A percentile compares a stretch with the other conserved stretches of the same genome.
Conservation (phyloP, 768 basidiomycete species). For the Pulveroboletus sp. region DNA sequence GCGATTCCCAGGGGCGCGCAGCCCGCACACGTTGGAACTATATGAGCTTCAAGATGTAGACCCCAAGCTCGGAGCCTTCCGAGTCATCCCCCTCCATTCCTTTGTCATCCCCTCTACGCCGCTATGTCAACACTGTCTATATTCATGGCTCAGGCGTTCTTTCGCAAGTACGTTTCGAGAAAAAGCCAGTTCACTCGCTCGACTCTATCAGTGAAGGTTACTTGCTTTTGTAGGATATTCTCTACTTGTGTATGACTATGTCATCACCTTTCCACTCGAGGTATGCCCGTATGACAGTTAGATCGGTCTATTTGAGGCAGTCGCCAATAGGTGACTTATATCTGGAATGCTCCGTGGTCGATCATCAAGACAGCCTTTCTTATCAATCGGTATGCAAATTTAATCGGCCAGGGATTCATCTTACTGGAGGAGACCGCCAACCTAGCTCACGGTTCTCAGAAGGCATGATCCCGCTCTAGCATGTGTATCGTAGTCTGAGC, state of each 20-base stretch:
- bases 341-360: conserved; percentile 8
- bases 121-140: no score
- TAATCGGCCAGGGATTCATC: conserved; percentile 4
- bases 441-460: not conserved
- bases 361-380: conserved; percentile 7
- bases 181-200: no score
- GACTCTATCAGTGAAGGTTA: not conserved
- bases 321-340: not conserved
- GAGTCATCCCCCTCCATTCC: no score
- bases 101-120: no score
- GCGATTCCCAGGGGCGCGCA: no score
- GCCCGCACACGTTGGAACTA: no score
- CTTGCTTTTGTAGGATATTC: conserved; percentile 3
- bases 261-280: conserved; percentile 13
- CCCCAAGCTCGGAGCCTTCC: no score
- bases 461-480: not conserved
- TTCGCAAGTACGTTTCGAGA: no score
- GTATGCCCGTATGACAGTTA: not conserved
- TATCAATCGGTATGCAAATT: conserved; percentile 11
- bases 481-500: no score
- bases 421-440: conserved; percentile 5
- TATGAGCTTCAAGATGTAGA: no score
- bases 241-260: conserved; percentile 9
- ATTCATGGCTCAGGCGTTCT: no score
- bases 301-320: no score